Evolutionary conservation across 2,329 filamentous ascomycete species (phyloP).

Genomic region (Septoria linicola): DNA sequence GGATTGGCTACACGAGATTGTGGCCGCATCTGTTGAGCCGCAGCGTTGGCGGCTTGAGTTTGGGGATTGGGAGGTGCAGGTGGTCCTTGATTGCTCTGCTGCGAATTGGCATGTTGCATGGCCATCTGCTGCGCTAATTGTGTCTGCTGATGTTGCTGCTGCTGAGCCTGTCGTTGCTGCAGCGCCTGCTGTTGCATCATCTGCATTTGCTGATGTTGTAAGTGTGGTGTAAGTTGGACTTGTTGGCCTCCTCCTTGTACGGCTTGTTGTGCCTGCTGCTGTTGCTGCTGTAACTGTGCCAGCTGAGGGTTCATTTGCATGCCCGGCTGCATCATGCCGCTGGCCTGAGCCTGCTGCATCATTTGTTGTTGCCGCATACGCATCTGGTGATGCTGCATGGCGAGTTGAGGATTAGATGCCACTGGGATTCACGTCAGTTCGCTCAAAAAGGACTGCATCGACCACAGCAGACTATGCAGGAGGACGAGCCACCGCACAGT

Average conservation of each 20-base stretch:
- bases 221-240: conserved; percentile 28
- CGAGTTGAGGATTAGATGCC: conserved; percentile 37
- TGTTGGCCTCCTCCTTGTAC: conserved; percentile 24
- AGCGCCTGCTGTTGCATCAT: conserved; percentile 40
- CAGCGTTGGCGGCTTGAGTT: conserved; percentile 35
- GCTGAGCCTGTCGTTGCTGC: conserved; percentile 40
- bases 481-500: background rate
- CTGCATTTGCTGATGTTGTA: conserved; percentile 43
- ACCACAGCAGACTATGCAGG: background rate
- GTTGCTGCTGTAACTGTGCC: conserved; percentile 43
- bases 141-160: conserved; percentile 39
- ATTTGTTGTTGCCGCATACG: conserved; percentile 51
- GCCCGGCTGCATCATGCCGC: conserved; percentile 31
- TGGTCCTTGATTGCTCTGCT: conserved; percentile 51
- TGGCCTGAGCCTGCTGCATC: conserved; percentile 42
- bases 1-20: conserved; percentile 41
- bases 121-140: conserved; percentile 43
- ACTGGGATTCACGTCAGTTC: conserved; percentile 43
- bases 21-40: conserved; percentile 41
- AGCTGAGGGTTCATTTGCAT: conserved; percentile 38
- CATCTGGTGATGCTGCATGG: conserved; percentile 38
- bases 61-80: conserved; percentile 42
- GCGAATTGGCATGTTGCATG: conserved; percentile 51
- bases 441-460: background rate
- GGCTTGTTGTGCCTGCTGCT: conserved; percentile 37